A percentile compares a stretch with the other conserved stretches of the same genome.
phyloP scores from a whole-genome alignment of 495 filamentous ascomycete species.

The Neurospora sp. region DNA sequence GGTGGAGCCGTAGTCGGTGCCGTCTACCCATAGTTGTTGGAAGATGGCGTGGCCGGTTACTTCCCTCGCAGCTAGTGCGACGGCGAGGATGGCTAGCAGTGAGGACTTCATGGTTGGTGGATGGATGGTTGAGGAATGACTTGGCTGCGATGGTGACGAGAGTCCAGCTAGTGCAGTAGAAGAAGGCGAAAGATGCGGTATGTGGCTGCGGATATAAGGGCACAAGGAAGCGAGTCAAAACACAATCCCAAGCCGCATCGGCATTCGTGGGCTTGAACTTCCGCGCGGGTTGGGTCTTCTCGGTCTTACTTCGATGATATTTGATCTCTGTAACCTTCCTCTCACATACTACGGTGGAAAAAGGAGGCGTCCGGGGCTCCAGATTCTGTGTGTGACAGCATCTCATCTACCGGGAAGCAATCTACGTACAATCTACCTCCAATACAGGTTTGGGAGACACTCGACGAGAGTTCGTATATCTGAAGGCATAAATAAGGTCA shows the following conservation, averaged over 20 bases:
- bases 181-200: background rate
- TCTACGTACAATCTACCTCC: background rate
- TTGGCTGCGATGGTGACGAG: background rate
- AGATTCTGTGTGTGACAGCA: background rate
- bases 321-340: background rate
- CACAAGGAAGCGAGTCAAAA: background rate
- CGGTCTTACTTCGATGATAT: background rate
- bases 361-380: background rate
- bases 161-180: background rate
- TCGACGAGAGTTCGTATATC: too few species aligned
- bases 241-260: too few species aligned
- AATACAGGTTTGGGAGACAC: background rate
- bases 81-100: slow-evolving; percentile 10
- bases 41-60: slow-evolving; percentile 38
- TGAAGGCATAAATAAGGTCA: background rate
- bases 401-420: background rate
- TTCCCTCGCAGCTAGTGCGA: slow-evolving; percentile 22
- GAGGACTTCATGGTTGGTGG: slow-evolving; percentile 29
- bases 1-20: slow-evolving; percentile 34
- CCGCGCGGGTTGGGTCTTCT: background rate
- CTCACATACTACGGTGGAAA: background rate
- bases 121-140: background rate
- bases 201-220: background rate
- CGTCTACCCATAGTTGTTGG: slow-evolving; percentile 43
- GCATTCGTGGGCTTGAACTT: background rate